Percentiles rank a stretch among this genome's conserved stretches.
These are phyloP conservation scores for Phaeosphaeriaceae sp. DNA, from an alignment of 2,329 filamentous ascomycete genomes.

Conservation along the genomic window DNA sequence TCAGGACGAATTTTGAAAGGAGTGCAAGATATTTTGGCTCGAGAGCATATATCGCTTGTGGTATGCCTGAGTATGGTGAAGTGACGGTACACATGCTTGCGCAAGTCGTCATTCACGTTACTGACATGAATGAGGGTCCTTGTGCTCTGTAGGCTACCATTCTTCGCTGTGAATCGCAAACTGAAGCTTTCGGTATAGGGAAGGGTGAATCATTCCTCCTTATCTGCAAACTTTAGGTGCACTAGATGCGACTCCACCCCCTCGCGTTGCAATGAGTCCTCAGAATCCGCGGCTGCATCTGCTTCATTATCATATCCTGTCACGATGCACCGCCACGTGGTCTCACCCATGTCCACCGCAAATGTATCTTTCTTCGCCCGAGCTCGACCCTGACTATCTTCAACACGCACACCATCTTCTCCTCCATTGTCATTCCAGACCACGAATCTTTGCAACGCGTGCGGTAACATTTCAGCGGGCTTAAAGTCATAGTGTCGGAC, in stretches of 20 bases:
- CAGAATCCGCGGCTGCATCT: background rate
- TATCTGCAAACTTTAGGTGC: background rate
- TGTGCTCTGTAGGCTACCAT: no score
- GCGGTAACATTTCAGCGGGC: background rate
- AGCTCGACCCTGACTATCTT: background rate
- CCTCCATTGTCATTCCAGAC: background rate
- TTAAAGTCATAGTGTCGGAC: background rate
- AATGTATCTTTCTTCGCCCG: background rate
- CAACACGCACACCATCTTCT: background rate
- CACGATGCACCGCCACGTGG: background rate
- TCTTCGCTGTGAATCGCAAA: no score
- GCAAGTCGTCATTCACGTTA: no score
- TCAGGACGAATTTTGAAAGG: no score
- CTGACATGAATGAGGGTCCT: no score
- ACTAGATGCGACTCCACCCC: background rate
- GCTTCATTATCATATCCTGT: background rate
- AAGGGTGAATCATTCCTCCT: background rate
- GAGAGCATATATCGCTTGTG: no score
- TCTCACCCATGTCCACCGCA: background rate
- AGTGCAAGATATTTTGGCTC: no score
- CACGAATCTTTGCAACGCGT: background rate
- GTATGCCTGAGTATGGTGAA: no score
- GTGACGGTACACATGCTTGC: no score
- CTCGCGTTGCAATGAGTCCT: background rate
- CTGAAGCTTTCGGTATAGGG: background rate